Evolutionary conservation across 1,284 basidiomycete species (phyloP).

Genomic region (Ceratobasidium sp.): DNA sequence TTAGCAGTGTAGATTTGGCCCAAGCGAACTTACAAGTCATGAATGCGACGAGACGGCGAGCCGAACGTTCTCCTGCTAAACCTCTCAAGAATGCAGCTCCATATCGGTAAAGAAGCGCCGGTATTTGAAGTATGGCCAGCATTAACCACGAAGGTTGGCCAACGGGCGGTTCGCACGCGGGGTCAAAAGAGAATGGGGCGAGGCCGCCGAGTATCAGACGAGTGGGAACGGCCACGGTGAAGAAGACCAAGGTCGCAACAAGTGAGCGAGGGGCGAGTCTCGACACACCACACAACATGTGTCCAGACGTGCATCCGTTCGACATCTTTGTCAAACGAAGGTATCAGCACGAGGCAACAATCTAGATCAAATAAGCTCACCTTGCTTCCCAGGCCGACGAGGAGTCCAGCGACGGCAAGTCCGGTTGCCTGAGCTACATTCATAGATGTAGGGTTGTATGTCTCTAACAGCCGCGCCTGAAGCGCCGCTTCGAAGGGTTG

Average conservation of each 20-base stretch:
- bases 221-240: background rate
- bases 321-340: background rate
- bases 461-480: constrained; percentile 4
- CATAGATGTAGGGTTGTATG: background rate
- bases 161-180: background rate
- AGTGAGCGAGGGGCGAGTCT: constrained; percentile 22
- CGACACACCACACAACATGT: constrained; percentile 31
- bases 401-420: background rate
- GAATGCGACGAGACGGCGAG: constrained; percentile 17
- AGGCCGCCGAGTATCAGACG: background rate
- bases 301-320: constrained; percentile 31
- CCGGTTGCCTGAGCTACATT: background rate
- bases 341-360: background rate
- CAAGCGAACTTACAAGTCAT: constrained; percentile 2
- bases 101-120: constrained; percentile 1
- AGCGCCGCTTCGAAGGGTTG: background rate
- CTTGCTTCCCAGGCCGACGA: constrained; percentile 30
- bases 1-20: background rate
- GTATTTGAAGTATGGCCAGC: constrained; percentile 12
- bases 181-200: background rate
- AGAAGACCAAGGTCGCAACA: background rate
- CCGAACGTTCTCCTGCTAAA: background rate
- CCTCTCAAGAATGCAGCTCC: constrained; percentile 21
- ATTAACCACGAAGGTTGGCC: constrained; percentile 3
- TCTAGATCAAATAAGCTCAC: background rate